Base-by-base conservation (phyloP, 2,329 filamentous ascomycete species). In the Exophiala sp. region DNA sequence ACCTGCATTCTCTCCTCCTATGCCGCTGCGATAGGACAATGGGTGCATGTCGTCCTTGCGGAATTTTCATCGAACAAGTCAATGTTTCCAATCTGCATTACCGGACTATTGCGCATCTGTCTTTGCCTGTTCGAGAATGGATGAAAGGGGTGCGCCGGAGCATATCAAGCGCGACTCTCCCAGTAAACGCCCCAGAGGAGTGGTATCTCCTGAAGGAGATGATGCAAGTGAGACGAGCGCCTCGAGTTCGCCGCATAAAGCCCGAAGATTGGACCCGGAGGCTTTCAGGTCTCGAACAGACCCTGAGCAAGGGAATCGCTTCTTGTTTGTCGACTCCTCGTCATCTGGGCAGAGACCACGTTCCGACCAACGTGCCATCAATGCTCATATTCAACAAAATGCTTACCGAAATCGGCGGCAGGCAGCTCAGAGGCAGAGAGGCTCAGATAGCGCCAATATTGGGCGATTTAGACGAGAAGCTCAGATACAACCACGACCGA, bases 311-410 rank as follows among this genome's bases (percentile, higher is more conserved):
- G 33, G 12, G 20, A 50, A n/a, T 38, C 52, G 52, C 20, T 55
- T 55, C 42, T 36, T 55, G 41, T 55, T 55, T 32, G 52, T 55
- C 34, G 52, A 55, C 52, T 55, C 52, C 29, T 55, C 52, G 16
- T 50, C 52, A 8, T 39, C 21, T 20, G 47, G 47, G 6, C 47
- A 50, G 38, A 46, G 52, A 50, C 47, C 47, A 35, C 52, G 52
- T 46, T 55, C 52, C 35, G 52, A 55, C 18, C 52, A 55, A 38
- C 52, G 52, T 16, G 52, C 52, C 9, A 55, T 55, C 14, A 55
- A 55, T 35, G 52, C 52, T 20, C 52, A 55, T 43, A 55, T 55
- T 14, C 52, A 55, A 32, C 52, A 55, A 36, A 55, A 41, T 32
- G 52, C 47, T 16, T 47, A 55, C 29, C 33, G 52, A 20, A 55